Conservation (phyloP, 305 asterid genomes). For the Fraxinus dipetala region DNA sequence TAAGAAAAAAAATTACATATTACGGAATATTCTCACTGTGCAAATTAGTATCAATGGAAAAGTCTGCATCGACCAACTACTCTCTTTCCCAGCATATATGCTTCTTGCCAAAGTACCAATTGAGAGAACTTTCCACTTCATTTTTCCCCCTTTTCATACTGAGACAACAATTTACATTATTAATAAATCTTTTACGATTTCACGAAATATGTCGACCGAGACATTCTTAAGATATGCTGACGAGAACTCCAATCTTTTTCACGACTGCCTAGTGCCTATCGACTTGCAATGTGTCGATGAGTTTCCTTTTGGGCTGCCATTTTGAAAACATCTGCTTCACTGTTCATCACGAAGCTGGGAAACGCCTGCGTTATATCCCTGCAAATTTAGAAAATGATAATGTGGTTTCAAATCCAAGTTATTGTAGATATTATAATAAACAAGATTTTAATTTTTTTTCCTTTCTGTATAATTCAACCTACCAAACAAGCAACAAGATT, state of each 20-base stretch:
- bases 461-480: not conserved
- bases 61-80: not conserved
- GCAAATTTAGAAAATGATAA: not conserved
- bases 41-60: not conserved
- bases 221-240: not conserved
- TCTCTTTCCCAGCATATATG: not conserved
- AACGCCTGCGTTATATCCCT: slow-evolving; percentile 14
- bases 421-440: not conserved
- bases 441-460: not conserved
- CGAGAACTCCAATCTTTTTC: not conserved
- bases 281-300: not conserved
- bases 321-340: slow-evolving; percentile 10
- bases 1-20: not conserved
- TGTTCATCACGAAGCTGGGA: slow-evolving; percentile 20
- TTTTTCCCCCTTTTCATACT: not conserved
- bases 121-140: not conserved
- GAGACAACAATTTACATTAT: not conserved
- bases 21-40: not conserved
- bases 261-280: not conserved
- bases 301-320: not conserved
- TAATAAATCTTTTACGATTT: not conserved
- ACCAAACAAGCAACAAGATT: not conserved
- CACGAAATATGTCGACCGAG: not conserved
- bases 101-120: not conserved
- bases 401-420: not conserved